Conservation (phyloP, 78 protist genomes). For the Emiliania huxleyi region DNA sequence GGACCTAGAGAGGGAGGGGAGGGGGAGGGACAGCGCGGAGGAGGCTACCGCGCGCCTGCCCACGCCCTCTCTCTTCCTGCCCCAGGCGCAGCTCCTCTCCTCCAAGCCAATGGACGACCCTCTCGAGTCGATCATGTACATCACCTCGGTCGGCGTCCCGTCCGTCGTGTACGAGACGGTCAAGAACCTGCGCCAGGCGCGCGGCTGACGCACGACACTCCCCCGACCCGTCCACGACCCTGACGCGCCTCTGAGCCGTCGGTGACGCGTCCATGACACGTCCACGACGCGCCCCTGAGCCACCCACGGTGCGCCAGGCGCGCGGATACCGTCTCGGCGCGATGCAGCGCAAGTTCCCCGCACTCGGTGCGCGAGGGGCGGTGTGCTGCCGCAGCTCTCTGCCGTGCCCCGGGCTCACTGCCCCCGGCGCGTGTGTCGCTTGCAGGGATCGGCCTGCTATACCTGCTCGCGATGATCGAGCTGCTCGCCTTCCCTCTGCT, state of each 20-base stretch:
- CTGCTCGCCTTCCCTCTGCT: slow-evolving; percentile 32
- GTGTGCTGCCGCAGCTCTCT: not conserved
- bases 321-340: slow-evolving; percentile 40
- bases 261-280: too few relatives aligned
- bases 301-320: not conserved
- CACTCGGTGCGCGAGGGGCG: too few relatives aligned
- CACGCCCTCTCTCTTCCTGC: too few relatives aligned
- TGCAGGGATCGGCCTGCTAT: slow-evolving; percentile 21
- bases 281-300: too few relatives aligned
- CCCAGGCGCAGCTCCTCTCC: not conserved
- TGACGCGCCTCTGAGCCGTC: too few relatives aligned
- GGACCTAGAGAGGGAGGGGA: too few relatives aligned
- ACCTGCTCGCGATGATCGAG: slow-evolving; percentile 20
- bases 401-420: not conserved
- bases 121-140: slow-evolving; percentile 23
- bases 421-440: not conserved
- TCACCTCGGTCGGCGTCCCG: slow-evolving; percentile 34
- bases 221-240: too few relatives aligned
- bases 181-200: slow-evolving; percentile 22
- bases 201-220: not conserved
- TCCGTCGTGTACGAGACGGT: slow-evolving; percentile 36
- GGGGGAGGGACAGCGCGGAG: too few relatives aligned
- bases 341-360: slow-evolving; percentile 37
- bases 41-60: too few relatives aligned
- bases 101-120: slow-evolving; percentile 1